phyloP scores from a whole-genome alignment of 2,329 filamentous ascomycete species.

The Monosporascus sp. region DNA sequence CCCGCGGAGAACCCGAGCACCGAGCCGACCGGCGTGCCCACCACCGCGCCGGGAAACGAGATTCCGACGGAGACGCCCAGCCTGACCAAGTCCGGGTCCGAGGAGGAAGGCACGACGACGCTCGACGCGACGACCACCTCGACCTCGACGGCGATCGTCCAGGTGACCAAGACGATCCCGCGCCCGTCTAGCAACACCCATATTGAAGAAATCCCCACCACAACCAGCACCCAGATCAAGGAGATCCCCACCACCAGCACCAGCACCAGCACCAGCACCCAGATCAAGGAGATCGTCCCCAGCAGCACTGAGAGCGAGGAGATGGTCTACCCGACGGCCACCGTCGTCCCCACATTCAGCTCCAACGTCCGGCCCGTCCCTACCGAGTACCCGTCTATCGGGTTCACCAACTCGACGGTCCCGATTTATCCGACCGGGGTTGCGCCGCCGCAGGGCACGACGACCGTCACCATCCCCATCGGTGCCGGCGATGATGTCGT shows the following conservation, averaged over 20 bases:
- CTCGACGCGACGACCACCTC: not conserved
- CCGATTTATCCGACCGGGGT: not conserved
- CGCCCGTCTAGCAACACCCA: no score
- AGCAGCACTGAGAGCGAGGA: slow-evolving; percentile 9
- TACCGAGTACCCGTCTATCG: not conserved
- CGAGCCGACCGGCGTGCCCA: slow-evolving; percentile 4
- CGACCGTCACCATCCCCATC: slow-evolving; percentile 6
- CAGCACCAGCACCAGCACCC: slow-evolving; percentile 3
- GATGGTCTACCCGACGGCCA: slow-evolving; percentile 16
- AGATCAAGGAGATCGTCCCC: slow-evolving; percentile 2
- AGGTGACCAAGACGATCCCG: not conserved
- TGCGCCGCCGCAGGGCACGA: not conserved
- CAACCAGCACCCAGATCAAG: not conserved
- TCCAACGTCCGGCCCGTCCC: not conserved
- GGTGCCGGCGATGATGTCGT: slow-evolving; percentile 3
- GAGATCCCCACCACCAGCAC: not conserved
- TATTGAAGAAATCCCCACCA: not conserved
- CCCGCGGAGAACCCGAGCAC: slow-evolving; percentile 6
- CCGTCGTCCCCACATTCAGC: slow-evolving; percentile 15
- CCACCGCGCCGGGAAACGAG: slow-evolving; percentile 4
- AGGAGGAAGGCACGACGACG: not conserved
- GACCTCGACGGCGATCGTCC: not conserved
- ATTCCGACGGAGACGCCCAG: not conserved
- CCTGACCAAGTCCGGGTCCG: not conserved
- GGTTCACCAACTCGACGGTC: not conserved